These are phyloP conservation scores for Cryptococcus depauperatus DNA, from an alignment of 1,284 basidiomycete genomes.

Conservation along the genomic window DNA sequence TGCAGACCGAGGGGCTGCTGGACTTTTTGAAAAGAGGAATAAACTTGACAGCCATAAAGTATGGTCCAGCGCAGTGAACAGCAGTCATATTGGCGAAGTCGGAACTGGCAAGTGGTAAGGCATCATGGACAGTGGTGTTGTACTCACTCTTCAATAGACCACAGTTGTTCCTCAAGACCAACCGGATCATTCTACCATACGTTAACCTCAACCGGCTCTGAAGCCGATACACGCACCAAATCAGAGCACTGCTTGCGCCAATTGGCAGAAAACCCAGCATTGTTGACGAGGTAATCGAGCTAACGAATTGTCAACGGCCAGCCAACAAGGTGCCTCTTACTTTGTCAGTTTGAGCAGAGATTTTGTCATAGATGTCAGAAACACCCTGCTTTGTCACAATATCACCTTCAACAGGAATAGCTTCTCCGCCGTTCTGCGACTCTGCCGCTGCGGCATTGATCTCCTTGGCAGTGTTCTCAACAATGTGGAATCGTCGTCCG, in stretches of 20 bases:
- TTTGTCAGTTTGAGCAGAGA: conserved; percentile 16
- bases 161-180: conserved; percentile 19
- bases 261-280: conserved; percentile 23
- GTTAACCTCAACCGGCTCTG: not conserved
- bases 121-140: not conserved
- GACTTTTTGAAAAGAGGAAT: conserved; percentile 26
- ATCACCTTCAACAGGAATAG: conserved; percentile 24
- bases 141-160: conserved; percentile 30
- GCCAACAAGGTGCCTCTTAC: conserved; percentile 7
- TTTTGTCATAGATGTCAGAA: conserved; percentile 20
- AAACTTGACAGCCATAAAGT: conserved; percentile 27
- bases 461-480: conserved; percentile 21
- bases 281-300: conserved; percentile 32
- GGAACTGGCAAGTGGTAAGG: conserved; percentile 10
- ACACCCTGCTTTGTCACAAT: conserved; percentile 26
- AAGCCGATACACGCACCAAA: conserved; percentile 5
- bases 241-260: conserved; percentile 15
- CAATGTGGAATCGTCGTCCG: conserved; percentile 20
- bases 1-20: conserved; percentile 20
- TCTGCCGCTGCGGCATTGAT: conserved; percentile 17
- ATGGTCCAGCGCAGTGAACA: conserved; percentile 25
- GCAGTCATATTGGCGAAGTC: conserved; percentile 31
- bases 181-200: conserved; percentile 10
- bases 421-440: conserved; percentile 14
- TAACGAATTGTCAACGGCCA: not conserved